Percentiles rank a stretch among this genome's conserved stretches.
These are phyloP conservation scores for Pseudevernia furfuracea DNA, from an alignment of 495 filamentous ascomycete species.

Conservation along the genomic window DNA sequence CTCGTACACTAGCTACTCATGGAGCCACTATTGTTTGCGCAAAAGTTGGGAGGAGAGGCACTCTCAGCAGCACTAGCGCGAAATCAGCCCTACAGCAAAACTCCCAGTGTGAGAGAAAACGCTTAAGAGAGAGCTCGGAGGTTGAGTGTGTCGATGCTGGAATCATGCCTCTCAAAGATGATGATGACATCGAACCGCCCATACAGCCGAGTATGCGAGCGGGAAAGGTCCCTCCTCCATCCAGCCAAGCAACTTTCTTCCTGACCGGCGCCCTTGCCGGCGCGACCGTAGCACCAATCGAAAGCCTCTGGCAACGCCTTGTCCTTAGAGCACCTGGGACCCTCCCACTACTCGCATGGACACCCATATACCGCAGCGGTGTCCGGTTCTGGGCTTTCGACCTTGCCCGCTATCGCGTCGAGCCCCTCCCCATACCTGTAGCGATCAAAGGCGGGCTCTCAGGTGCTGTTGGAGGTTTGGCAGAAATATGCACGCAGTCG, in stretches of 20 bases:
- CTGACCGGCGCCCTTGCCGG: slow-evolving; percentile 9
- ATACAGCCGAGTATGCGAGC: neutral
- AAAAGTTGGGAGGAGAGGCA: no score
- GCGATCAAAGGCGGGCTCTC: slow-evolving; percentile 4
- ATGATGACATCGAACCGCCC: neutral
- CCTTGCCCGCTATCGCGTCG: slow-evolving; percentile 7
- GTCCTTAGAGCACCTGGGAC: neutral
- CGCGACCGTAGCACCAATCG: slow-evolving; percentile 6
- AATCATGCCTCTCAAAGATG: neutral
- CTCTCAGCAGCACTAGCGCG: neutral
- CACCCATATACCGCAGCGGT: slow-evolving; percentile 6
- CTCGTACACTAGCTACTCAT: no score
- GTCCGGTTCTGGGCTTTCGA: slow-evolving; percentile 12
- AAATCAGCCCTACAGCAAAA: neutral
- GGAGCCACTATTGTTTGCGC: no score
- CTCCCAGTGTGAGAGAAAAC: no score
- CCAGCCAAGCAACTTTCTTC: slow-evolving; percentile 7
- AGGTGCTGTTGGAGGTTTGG: slow-evolving; percentile 3
- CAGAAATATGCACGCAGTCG: slow-evolving; percentile 8
- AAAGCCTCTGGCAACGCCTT: slow-evolving; percentile 6
- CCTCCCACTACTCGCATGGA: neutral
- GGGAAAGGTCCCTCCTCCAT: neutral
- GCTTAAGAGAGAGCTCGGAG: neutral
- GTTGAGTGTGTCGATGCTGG: neutral
- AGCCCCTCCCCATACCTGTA: slow-evolving; percentile 8